phyloP scores from a whole-genome alignment of 352 stramenopile species.

The Phytophthora megakarya region DNA sequence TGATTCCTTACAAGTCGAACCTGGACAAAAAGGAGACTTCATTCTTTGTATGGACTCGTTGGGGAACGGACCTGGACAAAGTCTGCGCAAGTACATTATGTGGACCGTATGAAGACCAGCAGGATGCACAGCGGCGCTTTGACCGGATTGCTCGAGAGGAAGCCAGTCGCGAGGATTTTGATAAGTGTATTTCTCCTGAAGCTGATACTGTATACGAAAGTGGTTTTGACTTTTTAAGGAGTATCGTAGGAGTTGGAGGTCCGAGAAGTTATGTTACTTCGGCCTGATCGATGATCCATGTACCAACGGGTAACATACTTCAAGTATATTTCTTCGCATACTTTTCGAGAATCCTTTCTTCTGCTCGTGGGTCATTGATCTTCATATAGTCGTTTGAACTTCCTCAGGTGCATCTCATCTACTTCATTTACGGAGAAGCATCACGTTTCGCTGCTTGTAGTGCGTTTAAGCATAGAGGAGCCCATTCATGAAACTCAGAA shows the following conservation, averaged over 20 bases:
- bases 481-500: neutral
- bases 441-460: neutral
- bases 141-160: constrained; percentile 33
- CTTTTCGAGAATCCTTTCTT: neutral
- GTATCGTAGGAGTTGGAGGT: constrained; percentile 2
- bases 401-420: neutral
- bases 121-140: constrained; percentile 40
- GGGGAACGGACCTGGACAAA: constrained; percentile 18
- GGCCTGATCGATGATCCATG: constrained; percentile 6
- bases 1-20: neutral
- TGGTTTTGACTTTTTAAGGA: constrained; percentile 25
- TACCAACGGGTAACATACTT: too few species aligned
- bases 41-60: constrained; percentile 58
- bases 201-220: neutral
- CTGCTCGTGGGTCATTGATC: too few species aligned
- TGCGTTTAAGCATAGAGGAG: neutral
- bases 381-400: too few species aligned
- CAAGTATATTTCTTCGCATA: too few species aligned
- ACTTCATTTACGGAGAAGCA: neutral
- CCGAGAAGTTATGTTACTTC: neutral
- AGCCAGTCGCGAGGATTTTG: neutral
- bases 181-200: neutral
- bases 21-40: neutral
- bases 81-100: constrained; percentile 30
- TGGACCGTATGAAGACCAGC: constrained; percentile 45